phyloP scores from a whole-genome alignment of 2,329 filamentous ascomycete species.

The Pyricularia pennisetigena region DNA sequence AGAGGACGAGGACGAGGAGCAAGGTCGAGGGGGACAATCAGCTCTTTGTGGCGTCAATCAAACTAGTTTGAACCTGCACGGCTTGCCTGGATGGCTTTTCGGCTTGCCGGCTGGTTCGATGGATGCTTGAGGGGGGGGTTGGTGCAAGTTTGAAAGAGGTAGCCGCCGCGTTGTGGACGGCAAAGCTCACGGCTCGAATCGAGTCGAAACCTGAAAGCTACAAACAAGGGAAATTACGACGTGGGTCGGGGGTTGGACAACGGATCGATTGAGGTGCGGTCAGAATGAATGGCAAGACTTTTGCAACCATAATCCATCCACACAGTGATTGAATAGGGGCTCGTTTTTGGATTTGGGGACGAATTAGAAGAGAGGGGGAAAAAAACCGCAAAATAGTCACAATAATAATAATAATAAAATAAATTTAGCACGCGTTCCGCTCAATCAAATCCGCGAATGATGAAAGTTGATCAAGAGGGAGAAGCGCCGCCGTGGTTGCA shows the following conservation, averaged over 20 bases:
- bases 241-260: not conserved
- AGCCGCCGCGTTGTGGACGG: not conserved
- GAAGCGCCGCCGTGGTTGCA: not conserved
- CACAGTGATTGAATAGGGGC: not conserved
- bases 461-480: not conserved
- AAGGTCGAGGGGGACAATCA: not conserved
- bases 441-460: not conserved
- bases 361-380: not conserved
- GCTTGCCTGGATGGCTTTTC: not conserved
- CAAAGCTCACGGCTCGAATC: not conserved
- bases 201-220: not conserved
- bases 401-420: not conserved
- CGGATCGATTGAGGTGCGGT: not conserved
- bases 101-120: not conserved
- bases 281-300: not conserved
- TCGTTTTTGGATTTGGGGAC: not conserved
- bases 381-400: not conserved
- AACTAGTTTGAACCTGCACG: not conserved
- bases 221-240: not conserved
- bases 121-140: not conserved
- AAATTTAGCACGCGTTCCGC: not conserved
- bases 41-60: not conserved
- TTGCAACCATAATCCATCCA: not conserved
- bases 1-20: conserved; percentile 7
- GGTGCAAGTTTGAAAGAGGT: not conserved